Percentiles rank a stretch among this genome's conserved stretches.
These are phyloP conservation scores for Pouteria campechiana DNA, from an alignment of 179 eudicot species.

Conservation along the genomic window DNA sequence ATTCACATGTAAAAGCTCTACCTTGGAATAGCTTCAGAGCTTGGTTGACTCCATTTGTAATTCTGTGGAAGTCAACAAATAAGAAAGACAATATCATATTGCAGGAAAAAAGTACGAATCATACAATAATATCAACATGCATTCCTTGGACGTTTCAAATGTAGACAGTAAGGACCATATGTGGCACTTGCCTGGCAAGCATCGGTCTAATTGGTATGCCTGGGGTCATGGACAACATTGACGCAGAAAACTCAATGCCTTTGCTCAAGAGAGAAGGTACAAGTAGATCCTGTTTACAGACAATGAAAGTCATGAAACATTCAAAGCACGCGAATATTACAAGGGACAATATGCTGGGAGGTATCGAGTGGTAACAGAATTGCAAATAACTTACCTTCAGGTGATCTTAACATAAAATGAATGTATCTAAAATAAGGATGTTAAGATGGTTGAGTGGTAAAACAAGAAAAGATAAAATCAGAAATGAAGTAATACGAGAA, in stretches of 20 bases:
- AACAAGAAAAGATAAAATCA: too few species aligned
- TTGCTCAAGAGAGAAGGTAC: constrained; percentile 78
- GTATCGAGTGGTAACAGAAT: too few species aligned
- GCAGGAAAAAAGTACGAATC: constrained; percentile 1
- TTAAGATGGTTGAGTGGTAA: too few species aligned
- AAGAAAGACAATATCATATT: constrained; percentile 2
- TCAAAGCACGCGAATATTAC: too few species aligned
- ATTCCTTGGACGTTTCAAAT: too few species aligned
- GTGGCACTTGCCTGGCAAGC: constrained; percentile 93
- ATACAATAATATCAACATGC: too few species aligned
- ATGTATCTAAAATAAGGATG: too few species aligned
- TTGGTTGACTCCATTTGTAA: constrained; percentile 76
- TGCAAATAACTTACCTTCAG: too few species aligned
- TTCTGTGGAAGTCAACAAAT: constrained; percentile 29
- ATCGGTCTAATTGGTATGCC: constrained; percentile 93
- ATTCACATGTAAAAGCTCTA: constrained; percentile 88
- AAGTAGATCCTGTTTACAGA: constrained; percentile 51
- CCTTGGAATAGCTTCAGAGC: constrained; percentile 58
- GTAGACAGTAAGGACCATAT: too few species aligned
- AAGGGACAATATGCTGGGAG: too few species aligned
- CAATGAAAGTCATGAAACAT: not conserved
- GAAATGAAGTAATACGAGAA: too few species aligned
- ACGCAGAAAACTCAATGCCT: constrained; percentile 64
- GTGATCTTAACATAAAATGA: too few species aligned
- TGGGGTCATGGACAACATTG: constrained; percentile 70